A percentile compares a stretch with the other conserved stretches of the same genome.
These are phyloP conservation scores for Endothia cerciana DNA, from an alignment of 2,329 filamentous ascomycete genomes.

Conservation along the genomic window DNA sequence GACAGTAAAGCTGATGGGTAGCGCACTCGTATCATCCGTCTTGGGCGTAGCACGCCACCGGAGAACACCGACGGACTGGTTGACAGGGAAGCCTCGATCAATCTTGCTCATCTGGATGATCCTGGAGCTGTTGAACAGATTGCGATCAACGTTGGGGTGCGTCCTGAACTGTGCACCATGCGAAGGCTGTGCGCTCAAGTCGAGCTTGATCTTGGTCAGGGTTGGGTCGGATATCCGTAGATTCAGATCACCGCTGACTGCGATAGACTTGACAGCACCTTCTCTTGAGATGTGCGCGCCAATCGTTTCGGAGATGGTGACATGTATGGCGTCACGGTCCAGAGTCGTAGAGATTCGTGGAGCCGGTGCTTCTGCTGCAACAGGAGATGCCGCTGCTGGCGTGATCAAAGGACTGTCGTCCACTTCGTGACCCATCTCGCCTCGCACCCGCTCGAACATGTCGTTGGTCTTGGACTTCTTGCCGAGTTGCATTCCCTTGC, in stretches of 20 bases:
- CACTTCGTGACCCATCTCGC: conserved; percentile 84
- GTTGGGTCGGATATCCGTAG: conserved; percentile 86
- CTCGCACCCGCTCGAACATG: conserved; percentile 94
- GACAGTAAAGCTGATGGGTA: conserved; percentile 94
- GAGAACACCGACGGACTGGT: conserved; percentile 90
- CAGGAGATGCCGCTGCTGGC: conserved; percentile 53
- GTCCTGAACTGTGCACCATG: conserved; percentile 91
- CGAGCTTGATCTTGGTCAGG: conserved; percentile 89
- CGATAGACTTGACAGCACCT: conserved; percentile 81
- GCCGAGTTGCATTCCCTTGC: conserved; percentile 98
- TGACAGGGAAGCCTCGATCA: conserved; percentile 87
- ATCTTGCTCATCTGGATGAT: conserved; percentile 88
- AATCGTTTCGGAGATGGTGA: conserved; percentile 88
- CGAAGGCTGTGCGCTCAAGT: conserved; percentile 73
- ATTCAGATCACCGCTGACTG: conserved; percentile 90
- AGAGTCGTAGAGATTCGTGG: conserved; percentile 66
- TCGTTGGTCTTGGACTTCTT: conserved; percentile 98
- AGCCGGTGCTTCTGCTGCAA: conserved; percentile 56
- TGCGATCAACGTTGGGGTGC: conserved; percentile 94
- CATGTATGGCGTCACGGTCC: conserved; percentile 83
- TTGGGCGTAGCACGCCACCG: conserved; percentile 89
- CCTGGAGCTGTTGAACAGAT: conserved; percentile 80
- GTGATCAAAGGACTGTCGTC: conserved; percentile 75
- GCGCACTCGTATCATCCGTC: conserved; percentile 75
- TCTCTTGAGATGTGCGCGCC: conserved; percentile 87